Conservation (phyloP, 1,139 yeast genomes). For the Saccharomyces hybrid region DNA sequence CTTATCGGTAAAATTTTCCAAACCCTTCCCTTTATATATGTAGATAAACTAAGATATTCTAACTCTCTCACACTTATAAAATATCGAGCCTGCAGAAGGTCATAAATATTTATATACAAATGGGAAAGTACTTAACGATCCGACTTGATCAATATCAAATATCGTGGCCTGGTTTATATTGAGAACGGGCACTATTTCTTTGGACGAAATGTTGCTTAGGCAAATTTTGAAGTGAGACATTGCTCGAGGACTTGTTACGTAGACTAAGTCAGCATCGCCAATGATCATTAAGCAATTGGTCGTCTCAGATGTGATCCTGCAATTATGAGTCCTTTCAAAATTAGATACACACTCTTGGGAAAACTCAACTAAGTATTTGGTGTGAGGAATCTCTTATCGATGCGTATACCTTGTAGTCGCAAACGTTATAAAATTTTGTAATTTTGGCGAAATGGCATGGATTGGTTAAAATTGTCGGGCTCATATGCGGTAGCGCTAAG, state of each 20-base stretch:
- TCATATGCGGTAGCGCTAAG: conserved; percentile 6
- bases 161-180: conserved; percentile 12
- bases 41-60: not conserved
- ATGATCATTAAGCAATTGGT: conserved; percentile 15
- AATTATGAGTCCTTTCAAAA: conserved; percentile 14
- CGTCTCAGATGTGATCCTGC: conserved; percentile 20
- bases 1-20: not conserved
- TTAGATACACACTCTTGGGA: conserved; percentile 18
- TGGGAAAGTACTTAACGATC: conserved; percentile 8
- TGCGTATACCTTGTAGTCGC: conserved; percentile 16
- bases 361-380: conserved; percentile 22
- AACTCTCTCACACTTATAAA: not conserved
- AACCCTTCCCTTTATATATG: not conserved
- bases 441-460: conserved; percentile 15
- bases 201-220: not conserved
- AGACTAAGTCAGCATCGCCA: conserved; percentile 13
- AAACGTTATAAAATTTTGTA: conserved; percentile 15
- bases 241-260: not conserved
- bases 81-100: not conserved
- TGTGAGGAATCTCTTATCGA: conserved; percentile 13
- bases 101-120: conserved; percentile 3
- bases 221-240: not conserved
- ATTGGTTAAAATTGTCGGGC: conserved; percentile 8
- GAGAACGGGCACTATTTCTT: conserved; percentile 10
- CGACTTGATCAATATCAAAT: conserved; percentile 20